Evolutionary conservation across 208 protist genomes (phyloP), one percentile per base, ranked within the genome.

Genomic region (Crithidia thermophila): DNA sequence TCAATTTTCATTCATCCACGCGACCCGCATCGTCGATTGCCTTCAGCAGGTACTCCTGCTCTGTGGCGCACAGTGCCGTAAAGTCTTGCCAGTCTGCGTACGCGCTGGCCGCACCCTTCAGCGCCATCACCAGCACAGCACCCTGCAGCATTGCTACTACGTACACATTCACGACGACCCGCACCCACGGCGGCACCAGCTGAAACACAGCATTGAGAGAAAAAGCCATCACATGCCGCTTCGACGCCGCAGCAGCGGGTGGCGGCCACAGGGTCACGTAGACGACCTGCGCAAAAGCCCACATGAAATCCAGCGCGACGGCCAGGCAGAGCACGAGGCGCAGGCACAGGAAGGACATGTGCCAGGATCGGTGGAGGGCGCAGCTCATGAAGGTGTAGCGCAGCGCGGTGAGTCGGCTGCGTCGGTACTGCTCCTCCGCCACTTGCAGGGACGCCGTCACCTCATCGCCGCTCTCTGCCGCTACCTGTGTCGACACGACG

Each of bases 241-340:
- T 23, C 4, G 28, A 21, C 23, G 30, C 30, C 1, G 4, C 28
- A 1, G 42, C 5, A 1, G 58, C 31, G 9, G 10, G 9, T 28
- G 14, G 27, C 1, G 43, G 43, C 40, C 25, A 42, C 31, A 64
- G 33, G 1, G 31, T 40, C 1, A 25, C n/a, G 27, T 33, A 53
- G n/a, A 75, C 33, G 3, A 64, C 42, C 31, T 47, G 55, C 42
- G 33, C 62, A 43, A 75, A 18, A 31, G 31, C 65, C 69, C 60
- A 68, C 46, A 69, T 33, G 14, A 75, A 42, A 28, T 69, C 53
- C n/a, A 55, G 28, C 5, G 69, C 61, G 20, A 75, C 69, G 21
- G 64, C 36, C n/a, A 80, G 40, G 47, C 75, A 80, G 30, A 80
- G 63, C 8, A 72, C 55, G 5, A 73, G 58, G 0, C 75, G 75